Percentiles rank a stretch among this genome's conserved stretches.
Evolutionary conservation across 2,329 filamentous ascomycete species (phyloP).

Genomic region (Colletotrichum euphorbiae): DNA sequence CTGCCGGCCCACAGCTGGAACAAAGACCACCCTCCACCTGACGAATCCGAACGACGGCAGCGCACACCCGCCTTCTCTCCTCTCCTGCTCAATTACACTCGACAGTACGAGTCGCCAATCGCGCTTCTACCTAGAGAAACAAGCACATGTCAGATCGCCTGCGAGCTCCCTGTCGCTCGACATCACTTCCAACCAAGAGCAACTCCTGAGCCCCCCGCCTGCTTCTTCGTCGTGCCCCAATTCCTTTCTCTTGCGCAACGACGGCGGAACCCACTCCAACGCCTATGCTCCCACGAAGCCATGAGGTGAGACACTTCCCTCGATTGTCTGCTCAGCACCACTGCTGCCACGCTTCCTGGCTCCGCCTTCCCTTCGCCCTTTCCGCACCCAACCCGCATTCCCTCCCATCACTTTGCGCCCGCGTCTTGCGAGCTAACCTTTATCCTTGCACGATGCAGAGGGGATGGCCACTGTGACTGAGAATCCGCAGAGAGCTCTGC

Average conservation of each 20-base stretch:
- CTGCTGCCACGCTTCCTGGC: conserved; percentile 37
- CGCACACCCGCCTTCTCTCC: conserved; percentile 1
- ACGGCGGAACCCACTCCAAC: conserved; percentile 17
- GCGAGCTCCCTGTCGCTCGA: background rate
- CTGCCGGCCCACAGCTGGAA: conserved; percentile 4
- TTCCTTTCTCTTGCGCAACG: conserved; percentile 3
- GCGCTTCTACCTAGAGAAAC: background rate
- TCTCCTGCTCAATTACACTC: conserved; percentile 21
- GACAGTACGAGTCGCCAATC: background rate
- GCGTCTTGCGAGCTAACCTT: conserved; percentile 41
- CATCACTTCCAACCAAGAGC: background rate
- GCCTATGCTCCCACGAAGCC: conserved; percentile 29
- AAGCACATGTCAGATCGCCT: conserved; percentile 4
- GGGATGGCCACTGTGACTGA: conserved; percentile 67
- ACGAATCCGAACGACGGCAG: conserved; percentile 16
- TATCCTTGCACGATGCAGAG: conserved; percentile 48
- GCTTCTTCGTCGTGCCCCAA: background rate
- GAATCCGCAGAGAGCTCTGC: conserved; percentile 58
- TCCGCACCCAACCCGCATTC: conserved; percentile 28
- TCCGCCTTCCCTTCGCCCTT: conserved; percentile 19
- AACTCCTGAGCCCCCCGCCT: background rate
- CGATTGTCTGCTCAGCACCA: conserved; percentile 21
- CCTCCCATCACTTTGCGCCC: conserved; percentile 25
- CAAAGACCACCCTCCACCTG: conserved; percentile 23
- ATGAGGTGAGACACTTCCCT: conserved; percentile 39